Percentiles rank a stretch among this genome's conserved stretches.
Conservation (phyloP, 768 basidiomycete species). For the Serendipita indica region DNA sequence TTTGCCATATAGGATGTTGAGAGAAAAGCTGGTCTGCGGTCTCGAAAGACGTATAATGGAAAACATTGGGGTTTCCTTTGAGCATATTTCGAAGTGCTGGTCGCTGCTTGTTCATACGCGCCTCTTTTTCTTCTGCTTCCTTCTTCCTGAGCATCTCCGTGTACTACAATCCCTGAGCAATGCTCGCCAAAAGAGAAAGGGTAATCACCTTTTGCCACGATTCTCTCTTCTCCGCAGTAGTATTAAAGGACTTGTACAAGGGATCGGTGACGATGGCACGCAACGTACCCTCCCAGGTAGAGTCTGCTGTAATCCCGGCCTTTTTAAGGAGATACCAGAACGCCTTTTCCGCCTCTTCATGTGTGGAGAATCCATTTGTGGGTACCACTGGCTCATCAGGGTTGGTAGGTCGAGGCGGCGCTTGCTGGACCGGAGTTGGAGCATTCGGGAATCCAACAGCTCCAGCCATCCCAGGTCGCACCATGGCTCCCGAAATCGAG, state of each 20-base stretch:
- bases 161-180: conserved; percentile 35
- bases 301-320: conserved; percentile 77
- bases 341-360: conserved; percentile 86
- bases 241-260: conserved; percentile 84
- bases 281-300: conserved; percentile 99
- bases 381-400: conserved; percentile 83
- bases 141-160: conserved; percentile 60
- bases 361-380: conserved; percentile 72
- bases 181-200: background rate
- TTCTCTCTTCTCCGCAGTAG: conserved; percentile 85
- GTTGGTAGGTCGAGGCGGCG: conserved; percentile 60
- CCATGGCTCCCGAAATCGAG: conserved; percentile 11
- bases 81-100: conserved; percentile 79
- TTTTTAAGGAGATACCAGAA: conserved; percentile 82
- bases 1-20: conserved; percentile 83
- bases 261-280: conserved; percentile 97
- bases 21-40: conserved; percentile 79
- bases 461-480: conserved; percentile 2
- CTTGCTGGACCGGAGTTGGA: conserved; percentile 25
- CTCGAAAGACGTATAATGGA: conserved; percentile 80
- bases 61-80: conserved; percentile 72
- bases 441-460: background rate
- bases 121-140: conserved; percentile 75
- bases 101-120: conserved; percentile 68
- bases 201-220: conserved; percentile 76